Evolutionary conservation across 805 yeast genomes (phyloP).

Genomic region (Zygoascus bituminiphila): DNA sequence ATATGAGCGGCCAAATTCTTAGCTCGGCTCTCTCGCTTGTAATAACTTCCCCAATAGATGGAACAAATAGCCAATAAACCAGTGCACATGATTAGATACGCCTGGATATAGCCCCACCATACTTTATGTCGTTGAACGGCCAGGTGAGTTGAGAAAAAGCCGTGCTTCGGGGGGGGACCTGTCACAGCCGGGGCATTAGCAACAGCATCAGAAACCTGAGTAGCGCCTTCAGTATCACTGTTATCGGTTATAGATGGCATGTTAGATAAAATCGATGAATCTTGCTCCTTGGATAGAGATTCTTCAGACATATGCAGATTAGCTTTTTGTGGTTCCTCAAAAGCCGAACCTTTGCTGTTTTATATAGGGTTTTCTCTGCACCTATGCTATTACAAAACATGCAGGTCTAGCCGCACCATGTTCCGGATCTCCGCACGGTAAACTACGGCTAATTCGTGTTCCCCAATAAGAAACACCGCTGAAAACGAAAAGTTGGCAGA

Average conservation of each 20-base stretch:
- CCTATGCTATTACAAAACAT: no score
- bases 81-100: constrained; percentile 5
- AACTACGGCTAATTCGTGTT: no score
- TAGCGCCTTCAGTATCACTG: neutral
- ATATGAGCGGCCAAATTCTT: constrained; percentile 34
- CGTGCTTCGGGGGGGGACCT: neutral
- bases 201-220: neutral
- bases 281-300: neutral
- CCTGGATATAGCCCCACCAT: neutral
- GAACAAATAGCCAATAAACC: constrained; percentile 33
- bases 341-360: no score
- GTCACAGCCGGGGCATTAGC: neutral
- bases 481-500: no score
- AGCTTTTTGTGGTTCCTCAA: no score
- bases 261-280: neutral
- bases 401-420: no score
- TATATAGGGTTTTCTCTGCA: no score
- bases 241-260: neutral
- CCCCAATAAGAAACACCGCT: no score
- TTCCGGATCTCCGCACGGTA: no score
- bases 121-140: neutral
- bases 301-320: neutral
- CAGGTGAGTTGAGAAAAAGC: neutral
- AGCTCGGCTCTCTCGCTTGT: constrained; percentile 26
- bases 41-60: constrained; percentile 43